These are phyloP conservation scores for Raphanus raphanistrum DNA, from an alignment of 345 rosid genomes.

Conservation along the genomic window DNA sequence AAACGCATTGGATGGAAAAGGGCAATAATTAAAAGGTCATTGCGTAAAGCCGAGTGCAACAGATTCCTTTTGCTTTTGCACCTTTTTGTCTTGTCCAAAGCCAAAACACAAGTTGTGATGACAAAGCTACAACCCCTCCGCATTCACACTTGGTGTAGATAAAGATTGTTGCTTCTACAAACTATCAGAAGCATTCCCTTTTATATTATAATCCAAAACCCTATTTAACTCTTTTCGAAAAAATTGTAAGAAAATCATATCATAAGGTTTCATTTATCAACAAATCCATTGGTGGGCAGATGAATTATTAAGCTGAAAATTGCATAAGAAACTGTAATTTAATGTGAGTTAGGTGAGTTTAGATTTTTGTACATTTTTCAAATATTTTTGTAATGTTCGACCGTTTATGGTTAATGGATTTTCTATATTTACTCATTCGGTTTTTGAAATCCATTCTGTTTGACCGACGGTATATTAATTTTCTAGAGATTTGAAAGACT, in stretches of 20 bases:
- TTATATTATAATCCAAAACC: neutral
- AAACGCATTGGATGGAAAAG: constrained; percentile 23
- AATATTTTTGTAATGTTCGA: no score
- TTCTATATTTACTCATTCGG: no score
- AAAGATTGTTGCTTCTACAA: constrained; percentile 14
- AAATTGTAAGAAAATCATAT: neutral
- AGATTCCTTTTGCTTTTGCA: constrained; percentile 22
- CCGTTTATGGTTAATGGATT: no score
- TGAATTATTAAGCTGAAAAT: neutral
- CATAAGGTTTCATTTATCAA: neutral
- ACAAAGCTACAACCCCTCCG: constrained; percentile 6
- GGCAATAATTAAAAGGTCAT: constrained; percentile 5
- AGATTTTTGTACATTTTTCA: neutral
- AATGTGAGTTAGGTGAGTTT: neutral
- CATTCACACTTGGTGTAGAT: constrained; percentile 16
- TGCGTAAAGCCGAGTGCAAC: constrained; percentile 29
- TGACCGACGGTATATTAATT: no score
- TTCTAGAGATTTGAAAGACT: no score
- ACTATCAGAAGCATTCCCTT: constrained; percentile 12
- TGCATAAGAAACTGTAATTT: neutral
- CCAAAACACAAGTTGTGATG: constrained; percentile 1
- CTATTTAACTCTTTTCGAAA: neutral
- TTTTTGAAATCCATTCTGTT: no score
- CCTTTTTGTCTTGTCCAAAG: constrained; percentile 7
- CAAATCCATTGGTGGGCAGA: neutral